Conservation (phyloP, 176 grass and related monocot species). For the Cenchrus americanus region DNA sequence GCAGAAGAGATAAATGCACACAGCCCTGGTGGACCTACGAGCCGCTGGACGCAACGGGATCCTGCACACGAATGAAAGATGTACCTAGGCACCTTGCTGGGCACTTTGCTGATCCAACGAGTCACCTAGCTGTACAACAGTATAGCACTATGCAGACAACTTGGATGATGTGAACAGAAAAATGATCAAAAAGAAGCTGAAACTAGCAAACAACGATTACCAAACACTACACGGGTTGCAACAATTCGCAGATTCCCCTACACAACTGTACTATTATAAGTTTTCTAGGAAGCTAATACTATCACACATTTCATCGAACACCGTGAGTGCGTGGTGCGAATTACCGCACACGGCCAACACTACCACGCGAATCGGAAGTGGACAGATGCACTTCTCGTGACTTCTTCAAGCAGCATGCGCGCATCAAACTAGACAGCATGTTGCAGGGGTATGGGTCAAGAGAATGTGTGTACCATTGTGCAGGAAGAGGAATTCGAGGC, state of each 20-base stretch:
- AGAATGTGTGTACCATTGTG: conserved; percentile 60
- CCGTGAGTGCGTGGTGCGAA: neutral
- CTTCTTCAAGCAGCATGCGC: neutral
- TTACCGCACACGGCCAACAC: neutral
- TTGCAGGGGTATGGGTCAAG: neutral
- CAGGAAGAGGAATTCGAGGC: conserved; percentile 79
- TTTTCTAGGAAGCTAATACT: neutral
- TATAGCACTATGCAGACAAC: neutral
- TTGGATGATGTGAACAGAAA: neutral
- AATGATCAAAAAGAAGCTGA: neutral
- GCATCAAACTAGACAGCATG: neutral
- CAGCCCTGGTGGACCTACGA: too few relatives aligned
- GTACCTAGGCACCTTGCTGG: too few relatives aligned
- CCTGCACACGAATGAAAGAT: too few relatives aligned
- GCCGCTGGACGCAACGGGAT: too few relatives aligned
- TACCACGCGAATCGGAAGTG: neutral
- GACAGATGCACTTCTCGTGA: conserved; percentile 30
- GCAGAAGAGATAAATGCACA: too few relatives aligned
- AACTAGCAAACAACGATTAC: neutral
- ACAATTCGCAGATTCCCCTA: neutral
- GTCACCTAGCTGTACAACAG: too few relatives aligned
- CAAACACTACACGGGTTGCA: conserved; percentile 14
- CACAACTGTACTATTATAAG: neutral
- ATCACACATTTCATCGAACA: neutral
- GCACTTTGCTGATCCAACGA: too few relatives aligned